Base-by-base conservation (phyloP, 495 filamentous ascomycete species). In the Terfezia boudieri region DNA sequence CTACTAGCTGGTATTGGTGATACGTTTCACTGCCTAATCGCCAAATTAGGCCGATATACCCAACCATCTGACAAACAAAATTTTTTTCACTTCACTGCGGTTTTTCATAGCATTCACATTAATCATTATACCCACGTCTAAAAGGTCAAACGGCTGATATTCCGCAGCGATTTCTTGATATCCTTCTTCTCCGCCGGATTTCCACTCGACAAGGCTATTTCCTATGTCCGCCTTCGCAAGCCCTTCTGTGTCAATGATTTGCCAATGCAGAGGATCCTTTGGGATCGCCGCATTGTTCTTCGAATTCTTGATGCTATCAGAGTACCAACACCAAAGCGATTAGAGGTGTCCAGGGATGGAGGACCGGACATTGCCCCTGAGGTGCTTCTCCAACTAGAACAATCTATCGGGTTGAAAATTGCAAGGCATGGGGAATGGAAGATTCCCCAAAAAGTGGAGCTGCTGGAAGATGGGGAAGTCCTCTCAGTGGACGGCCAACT, bases 121-220 rank as follows among this genome's bases (percentile, higher is more conserved):
- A 32, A 32, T 32, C 26, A 20, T 20, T 4, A 20, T 17, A 9
- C 22, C 22, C 11, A 7, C 6, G n/a, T 51, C 49, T 32, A 12
- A 12, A 16, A 22, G 20, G 6, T 20, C 4, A 17, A 20, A 11
- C 49, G 6, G 26, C 49, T 51, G 9, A 51, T 23, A 48, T 20
- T 46, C 12, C 6, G 16, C 50, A 76, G 86, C 66, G 90, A 99
- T 67, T 99, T 90, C 61, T 71, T 99, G 20, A 90, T 99, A 50
- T 89, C 86, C 17, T 99, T 99, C 68, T 99, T 94, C 69, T 94
- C 86, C 0, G 88, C 93, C 66, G 90, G 90, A 0, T 99, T 99
- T 59, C 90, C 90, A 0, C 70, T 99, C 36, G 88, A 99, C 50
- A 99, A 96, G 66, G 92, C 90, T 6, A 92, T 96, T 61, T 83